These are phyloP conservation scores for Cercophora scortea DNA, from an alignment of 495 filamentous ascomycete species.

Conservation along the genomic window DNA sequence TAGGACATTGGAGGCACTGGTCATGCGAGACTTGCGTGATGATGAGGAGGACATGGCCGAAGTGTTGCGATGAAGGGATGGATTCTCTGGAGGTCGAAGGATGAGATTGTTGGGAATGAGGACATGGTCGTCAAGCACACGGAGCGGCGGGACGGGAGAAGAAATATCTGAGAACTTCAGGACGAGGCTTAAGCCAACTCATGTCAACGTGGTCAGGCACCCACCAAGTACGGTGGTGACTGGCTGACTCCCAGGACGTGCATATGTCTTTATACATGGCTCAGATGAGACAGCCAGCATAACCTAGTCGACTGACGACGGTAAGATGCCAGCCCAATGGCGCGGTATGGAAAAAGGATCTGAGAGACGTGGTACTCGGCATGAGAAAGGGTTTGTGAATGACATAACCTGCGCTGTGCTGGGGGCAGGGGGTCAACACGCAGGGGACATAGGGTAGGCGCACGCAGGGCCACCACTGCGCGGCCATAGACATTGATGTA, in stretches of 20 bases:
- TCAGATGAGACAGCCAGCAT: constrained; percentile 9
- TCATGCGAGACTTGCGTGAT: constrained; percentile 32
- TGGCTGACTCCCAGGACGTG: constrained; percentile 7
- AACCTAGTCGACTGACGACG: too few relatives aligned
- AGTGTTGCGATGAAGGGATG: too few relatives aligned
- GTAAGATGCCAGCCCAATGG: too few relatives aligned
- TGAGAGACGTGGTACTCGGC: too few relatives aligned
- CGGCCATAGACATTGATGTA: too few relatives aligned
- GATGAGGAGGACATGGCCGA: constrained; percentile 4
- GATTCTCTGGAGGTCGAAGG: not conserved
- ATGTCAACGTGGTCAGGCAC: constrained; percentile 27
- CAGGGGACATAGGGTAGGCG: too few relatives aligned
- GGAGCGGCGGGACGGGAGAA: constrained; percentile 4
- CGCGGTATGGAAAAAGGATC: too few relatives aligned
- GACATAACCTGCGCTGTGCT: too few relatives aligned
- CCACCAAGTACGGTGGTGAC: constrained; percentile 21
- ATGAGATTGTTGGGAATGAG: constrained; percentile 2
- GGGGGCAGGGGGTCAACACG: too few relatives aligned
- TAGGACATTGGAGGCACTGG: constrained; percentile 38
- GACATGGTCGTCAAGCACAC: constrained; percentile 7
- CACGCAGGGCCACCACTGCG: too few relatives aligned
- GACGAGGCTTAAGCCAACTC: constrained; percentile 16
- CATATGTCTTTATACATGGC: constrained; percentile 12
- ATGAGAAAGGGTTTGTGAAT: too few relatives aligned
- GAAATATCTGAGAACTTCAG: constrained; percentile 8